These are phyloP conservation scores for Trichoderma polysporum DNA, from an alignment of 2,329 filamentous ascomycete genomes.

Conservation along the genomic window DNA sequence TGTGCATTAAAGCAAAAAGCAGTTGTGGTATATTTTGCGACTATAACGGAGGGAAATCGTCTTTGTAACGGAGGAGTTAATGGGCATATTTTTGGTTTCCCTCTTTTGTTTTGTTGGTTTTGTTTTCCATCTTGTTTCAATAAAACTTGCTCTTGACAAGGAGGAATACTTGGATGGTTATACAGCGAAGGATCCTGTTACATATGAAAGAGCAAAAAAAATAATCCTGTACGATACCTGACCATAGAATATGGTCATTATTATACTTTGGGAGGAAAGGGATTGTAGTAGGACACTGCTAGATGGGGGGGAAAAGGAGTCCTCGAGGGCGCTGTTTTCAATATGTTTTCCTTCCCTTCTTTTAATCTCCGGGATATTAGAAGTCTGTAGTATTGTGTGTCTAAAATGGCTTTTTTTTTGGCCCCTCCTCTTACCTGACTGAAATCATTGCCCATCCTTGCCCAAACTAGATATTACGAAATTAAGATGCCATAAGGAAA, in stretches of 20 bases:
- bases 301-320: conserved; percentile 3
- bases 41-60: neutral
- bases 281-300: neutral
- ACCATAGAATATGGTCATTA: conserved; percentile 23
- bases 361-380: neutral
- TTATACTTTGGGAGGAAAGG: neutral
- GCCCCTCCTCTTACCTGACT: conserved; percentile 11
- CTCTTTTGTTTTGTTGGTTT: conserved; percentile 21
- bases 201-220: conserved; percentile 16
- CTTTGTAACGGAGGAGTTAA: conserved; percentile 26
- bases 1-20: neutral
- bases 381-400: conserved; percentile 7
- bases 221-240: conserved; percentile 30
- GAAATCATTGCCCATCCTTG: neutral
- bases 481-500: neutral
- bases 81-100: conserved; percentile 3
- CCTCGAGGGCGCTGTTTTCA: conserved; percentile 3
- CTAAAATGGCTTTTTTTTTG: neutral
- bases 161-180: conserved; percentile 15
- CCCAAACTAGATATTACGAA: neutral
- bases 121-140: conserved; percentile 2
- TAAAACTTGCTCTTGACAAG: conserved; percentile 3
- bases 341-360: neutral
- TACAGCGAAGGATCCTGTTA: conserved; percentile 20
- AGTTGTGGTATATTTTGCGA: conserved; percentile 4